Evolutionary conservation across 139 green algal genomes (phyloP), one percentile per base, ranked within the genome.

Genomic region (Tetradesmus obliquus): DNA sequence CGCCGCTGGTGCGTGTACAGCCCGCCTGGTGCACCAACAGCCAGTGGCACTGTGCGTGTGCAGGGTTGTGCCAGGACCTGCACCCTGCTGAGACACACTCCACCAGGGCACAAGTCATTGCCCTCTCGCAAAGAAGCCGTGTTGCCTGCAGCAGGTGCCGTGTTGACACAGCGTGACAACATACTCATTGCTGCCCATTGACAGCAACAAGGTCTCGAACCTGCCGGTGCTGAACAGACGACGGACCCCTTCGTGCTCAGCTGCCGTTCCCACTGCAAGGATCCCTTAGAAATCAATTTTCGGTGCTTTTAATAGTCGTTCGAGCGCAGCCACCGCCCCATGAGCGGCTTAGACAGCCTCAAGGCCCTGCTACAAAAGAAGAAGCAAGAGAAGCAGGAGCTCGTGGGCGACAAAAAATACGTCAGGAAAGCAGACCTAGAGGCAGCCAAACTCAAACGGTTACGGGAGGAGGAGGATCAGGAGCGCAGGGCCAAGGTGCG

Each of bases 311-410:
- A 4, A 3, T 71, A 22, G 2, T 19, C 60, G 3, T 3, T 71
- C 1, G 60, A 71, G 3, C 17, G 8, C 15, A 76, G 66, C 66
- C 24, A 0, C 17, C 0, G 9, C 66, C 66, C 17, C 66, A 89
- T 89, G 71, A 54, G 45, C 71, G 55, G 86, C 69, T 84, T 96
- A 90, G 94, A 96, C 17, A 79, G 86, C 45, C 91, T 97, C 2
- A 95, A 95, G 82, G 95, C 95, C 0, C 74, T 97, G 45, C 91
- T 95, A 3, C 91, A 93, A 3, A 94, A 95, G 87, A 87, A 96
- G 1, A 94, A 93, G 89, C 86, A 91, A 57, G 94, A 97, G 91
- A 93, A 88, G 81, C 74, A 96, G 87, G 91, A 95, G 51, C 89
- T 95, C 8, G 79, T 85, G 7, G 92, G 86, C 0, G 92, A 93